Percentiles rank a stretch among this genome's conserved stretches.
These are phyloP conservation scores for Tephrocybe rancida DNA, from an alignment of 768 basidiomycete genomes.

Conservation along the genomic window DNA sequence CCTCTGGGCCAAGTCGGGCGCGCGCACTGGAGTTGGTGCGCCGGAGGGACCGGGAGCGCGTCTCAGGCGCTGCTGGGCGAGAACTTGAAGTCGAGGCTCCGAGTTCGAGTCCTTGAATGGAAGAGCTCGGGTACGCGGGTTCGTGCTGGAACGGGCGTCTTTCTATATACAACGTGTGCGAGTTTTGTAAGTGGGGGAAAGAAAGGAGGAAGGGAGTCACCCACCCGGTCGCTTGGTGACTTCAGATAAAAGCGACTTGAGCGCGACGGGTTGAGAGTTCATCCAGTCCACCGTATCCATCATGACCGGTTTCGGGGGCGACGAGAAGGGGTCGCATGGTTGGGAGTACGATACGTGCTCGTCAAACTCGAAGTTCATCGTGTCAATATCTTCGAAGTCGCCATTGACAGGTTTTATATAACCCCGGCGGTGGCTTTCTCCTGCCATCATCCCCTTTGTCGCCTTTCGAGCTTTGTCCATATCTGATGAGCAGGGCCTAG, in stretches of 20 bases:
- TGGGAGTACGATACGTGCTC: slow-evolving; percentile 6
- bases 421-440: slow-evolving; percentile 9
- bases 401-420: slow-evolving; percentile 9
- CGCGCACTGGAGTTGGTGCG: slow-evolving; percentile 5
- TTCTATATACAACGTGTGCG: not conserved
- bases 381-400: not conserved
- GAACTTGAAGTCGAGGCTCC: slow-evolving; percentile 2
- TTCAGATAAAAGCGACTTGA: slow-evolving; percentile 11
- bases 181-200: not conserved
- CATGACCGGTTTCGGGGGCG: slow-evolving; percentile 5
- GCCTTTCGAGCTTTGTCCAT: slow-evolving; percentile 3
- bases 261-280: slow-evolving; percentile 11
- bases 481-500: not conserved
- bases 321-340: not conserved
- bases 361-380: slow-evolving; percentile 16
- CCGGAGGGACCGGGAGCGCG: not conserved
- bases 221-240: slow-evolving; percentile 9
- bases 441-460: slow-evolving; percentile 9
- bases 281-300: slow-evolving; percentile 16
- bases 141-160: slow-evolving; percentile 4
- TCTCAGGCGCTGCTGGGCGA: not conserved
- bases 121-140: slow-evolving; percentile 1
- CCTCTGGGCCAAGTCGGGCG: not conserved
- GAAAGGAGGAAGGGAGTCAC: not conserved
- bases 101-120: not conserved